Evolutionary conservation across 768 basidiomycete species (phyloP).

Genomic region (Tulasnella sp.): DNA sequence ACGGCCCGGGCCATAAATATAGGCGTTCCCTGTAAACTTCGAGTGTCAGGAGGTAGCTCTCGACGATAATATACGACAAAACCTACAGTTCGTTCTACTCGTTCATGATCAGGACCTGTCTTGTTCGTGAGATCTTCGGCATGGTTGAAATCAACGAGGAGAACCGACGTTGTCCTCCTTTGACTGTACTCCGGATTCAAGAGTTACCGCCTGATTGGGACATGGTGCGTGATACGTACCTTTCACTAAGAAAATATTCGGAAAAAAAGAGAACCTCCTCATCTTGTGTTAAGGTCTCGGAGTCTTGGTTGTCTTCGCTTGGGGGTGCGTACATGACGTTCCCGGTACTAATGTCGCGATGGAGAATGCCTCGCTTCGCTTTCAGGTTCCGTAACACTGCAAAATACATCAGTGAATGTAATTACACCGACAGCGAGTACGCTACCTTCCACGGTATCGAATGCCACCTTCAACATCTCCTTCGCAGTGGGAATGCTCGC

Average conservation of each 20-base stretch:
- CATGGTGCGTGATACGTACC: slow-evolving; percentile 9
- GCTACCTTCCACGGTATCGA: slow-evolving; percentile 12
- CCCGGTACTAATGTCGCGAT: slow-evolving; percentile 22
- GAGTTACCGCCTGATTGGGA: slow-evolving; percentile 2
- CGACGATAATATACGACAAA: slow-evolving; percentile 18
- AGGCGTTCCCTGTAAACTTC: slow-evolving; percentile 18
- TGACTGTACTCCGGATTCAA: slow-evolving; percentile 5
- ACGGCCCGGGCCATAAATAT: slow-evolving; percentile 15
- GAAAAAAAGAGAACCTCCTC: neutral
- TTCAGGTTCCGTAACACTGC: slow-evolving; percentile 20
- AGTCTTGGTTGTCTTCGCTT: neutral
- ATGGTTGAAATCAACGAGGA: slow-evolving; percentile 26
- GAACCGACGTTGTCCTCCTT: slow-evolving; percentile 14
- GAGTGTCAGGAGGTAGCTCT: neutral
- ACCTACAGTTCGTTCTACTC: neutral
- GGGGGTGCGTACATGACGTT: slow-evolving; percentile 17
- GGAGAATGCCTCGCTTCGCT: slow-evolving; percentile 17
- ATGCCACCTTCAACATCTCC: slow-evolving; percentile 24
- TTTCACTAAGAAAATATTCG: neutral
- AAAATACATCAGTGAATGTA: slow-evolving; percentile 9
- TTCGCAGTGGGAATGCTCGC: slow-evolving; percentile 15
- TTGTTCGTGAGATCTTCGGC: neutral
- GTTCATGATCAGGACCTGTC: neutral
- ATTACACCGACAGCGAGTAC: neutral
- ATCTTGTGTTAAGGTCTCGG: neutral